Evolutionary conservation across 2,329 filamentous ascomycete genomes (phyloP).

Genomic region (Fusarium sacchari): DNA sequence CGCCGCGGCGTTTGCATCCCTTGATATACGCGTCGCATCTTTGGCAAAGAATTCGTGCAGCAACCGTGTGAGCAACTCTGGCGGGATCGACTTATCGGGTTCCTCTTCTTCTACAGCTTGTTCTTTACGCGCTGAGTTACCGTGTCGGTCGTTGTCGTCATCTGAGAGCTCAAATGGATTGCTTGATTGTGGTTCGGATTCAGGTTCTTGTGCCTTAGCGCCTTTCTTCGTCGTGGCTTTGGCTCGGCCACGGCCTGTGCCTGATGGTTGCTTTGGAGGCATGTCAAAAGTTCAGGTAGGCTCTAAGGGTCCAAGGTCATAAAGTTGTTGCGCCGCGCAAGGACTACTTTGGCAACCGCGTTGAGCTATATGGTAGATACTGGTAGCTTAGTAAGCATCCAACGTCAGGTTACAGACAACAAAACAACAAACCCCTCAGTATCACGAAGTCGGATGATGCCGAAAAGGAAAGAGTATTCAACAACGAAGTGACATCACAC

Average conservation of each 20-base stretch:
- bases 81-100: slow-evolving; percentile 68
- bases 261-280: slow-evolving; percentile 55
- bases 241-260: slow-evolving; percentile 51
- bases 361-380: background rate
- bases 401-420: background rate
- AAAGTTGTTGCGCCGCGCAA: background rate
- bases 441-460: background rate
- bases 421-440: background rate
- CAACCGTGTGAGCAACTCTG: slow-evolving; percentile 77
- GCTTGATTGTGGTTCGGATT: slow-evolving; percentile 44
- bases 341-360: background rate
- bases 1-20: slow-evolving; percentile 79
- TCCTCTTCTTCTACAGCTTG: slow-evolving; percentile 45
- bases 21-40: slow-evolving; percentile 76
- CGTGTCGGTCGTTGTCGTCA: slow-evolving; percentile 30
- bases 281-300: slow-evolving; percentile 43
- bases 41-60: slow-evolving; percentile 83
- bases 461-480: background rate
- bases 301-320: background rate
- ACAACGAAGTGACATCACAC: background rate
- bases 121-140: slow-evolving; percentile 39
- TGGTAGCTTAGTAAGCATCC: slow-evolving; percentile 21
- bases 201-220: slow-evolving; percentile 33
- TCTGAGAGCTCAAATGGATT: slow-evolving; percentile 52
- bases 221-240: slow-evolving; percentile 41